Evolutionary conservation across 805 yeast species (phyloP).

Genomic region (Candida golubevii): DNA sequence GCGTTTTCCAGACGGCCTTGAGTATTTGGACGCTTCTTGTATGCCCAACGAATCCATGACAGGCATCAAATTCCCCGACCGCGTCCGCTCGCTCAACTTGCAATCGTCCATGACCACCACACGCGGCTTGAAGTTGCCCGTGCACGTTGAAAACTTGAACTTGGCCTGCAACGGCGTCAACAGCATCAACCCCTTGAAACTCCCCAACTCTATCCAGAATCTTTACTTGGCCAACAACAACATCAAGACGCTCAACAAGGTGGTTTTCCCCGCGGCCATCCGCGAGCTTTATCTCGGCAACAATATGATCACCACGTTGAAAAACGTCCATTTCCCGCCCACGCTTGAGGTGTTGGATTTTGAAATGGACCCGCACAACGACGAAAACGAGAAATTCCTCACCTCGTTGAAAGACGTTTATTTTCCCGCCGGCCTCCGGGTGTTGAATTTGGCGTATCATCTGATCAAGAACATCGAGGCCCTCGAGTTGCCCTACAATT

Average conservation of each 20-base stretch:
- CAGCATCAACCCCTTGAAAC: conserved; percentile 41
- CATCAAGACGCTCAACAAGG: conserved; percentile 42
- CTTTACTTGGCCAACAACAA: conserved; percentile 37
- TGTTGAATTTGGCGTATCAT: conserved; percentile 37
- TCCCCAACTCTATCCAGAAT: conserved; percentile 38
- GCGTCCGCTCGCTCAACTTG: conserved; percentile 30
- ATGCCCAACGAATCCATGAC: conserved; percentile 46
- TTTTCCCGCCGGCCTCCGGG: conserved; percentile 33
- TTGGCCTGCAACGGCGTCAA: conserved; percentile 40
- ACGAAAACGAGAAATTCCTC: conserved; percentile 40
- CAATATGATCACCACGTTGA: conserved; percentile 41
- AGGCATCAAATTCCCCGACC: conserved; percentile 43
- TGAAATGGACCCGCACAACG: conserved; percentile 38
- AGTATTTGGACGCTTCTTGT: conserved; percentile 36
- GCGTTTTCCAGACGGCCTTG: conserved; percentile 35
- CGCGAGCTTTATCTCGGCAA: conserved; percentile 38
- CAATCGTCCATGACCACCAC: conserved; percentile 44
- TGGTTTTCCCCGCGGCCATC: conserved; percentile 33
- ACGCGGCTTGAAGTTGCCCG: conserved; percentile 39
- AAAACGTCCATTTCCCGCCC: conserved; percentile 39
- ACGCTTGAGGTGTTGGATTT: conserved; percentile 37
- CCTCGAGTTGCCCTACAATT: conserved; percentile 34
- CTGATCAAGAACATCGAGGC: conserved; percentile 35
- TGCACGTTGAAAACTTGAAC: conserved; percentile 26
- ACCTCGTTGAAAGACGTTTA: conserved; percentile 40